Evolutionary conservation across 208 protist species (phyloP), one percentile per base, ranked within the genome.

Genomic region (Plasmodiophora brassicae): DNA sequence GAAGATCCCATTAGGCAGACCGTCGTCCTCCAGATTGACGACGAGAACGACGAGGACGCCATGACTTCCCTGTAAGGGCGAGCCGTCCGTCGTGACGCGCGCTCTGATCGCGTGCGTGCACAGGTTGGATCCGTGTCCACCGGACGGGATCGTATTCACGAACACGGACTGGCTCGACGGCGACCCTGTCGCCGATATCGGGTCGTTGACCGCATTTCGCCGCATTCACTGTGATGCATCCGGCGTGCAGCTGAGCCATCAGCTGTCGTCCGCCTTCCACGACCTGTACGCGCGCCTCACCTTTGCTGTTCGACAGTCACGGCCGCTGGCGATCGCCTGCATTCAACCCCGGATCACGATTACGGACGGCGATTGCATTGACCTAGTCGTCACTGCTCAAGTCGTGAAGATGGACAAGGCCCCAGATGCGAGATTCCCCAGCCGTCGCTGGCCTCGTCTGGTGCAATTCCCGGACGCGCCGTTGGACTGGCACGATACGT

Each of bases 111-210:
- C 14, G 25, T 57, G 25, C 14, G 50, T 5, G 41, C 41, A 44
- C n/a, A 78, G 65, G n/a, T 5, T 78, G 65, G 65, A 78, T 78
- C 65, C 65, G n/a, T 78, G 14, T 78, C 65, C 65, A 78, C 65
- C 65, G 32, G 65, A 78, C 41, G 65, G 41, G 10, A 78, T 78
- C 5, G 5, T 78, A 14, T 78, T 78, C n/a, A 32, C 65, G 41
- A 78, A 78, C 41, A 38, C 14, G 10, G 65, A 78, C 41, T n/a
- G 65, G 41, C 32, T 78, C 14, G 65, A 38, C 5, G 32, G 41
- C 20, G 14, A 5, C 41, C 10, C 41, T 32, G n/a, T 32, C 41
- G 65, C 65, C n/a, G 65, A 78, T 32, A 14, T 78, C 20, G 65
- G 65, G 10, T 78, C 65, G 14, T 32, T 78, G 5, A 78, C 65